Conservation (phyloP, 1,284 basidiomycete genomes). For the Phellopilus nigrolimitatus region DNA sequence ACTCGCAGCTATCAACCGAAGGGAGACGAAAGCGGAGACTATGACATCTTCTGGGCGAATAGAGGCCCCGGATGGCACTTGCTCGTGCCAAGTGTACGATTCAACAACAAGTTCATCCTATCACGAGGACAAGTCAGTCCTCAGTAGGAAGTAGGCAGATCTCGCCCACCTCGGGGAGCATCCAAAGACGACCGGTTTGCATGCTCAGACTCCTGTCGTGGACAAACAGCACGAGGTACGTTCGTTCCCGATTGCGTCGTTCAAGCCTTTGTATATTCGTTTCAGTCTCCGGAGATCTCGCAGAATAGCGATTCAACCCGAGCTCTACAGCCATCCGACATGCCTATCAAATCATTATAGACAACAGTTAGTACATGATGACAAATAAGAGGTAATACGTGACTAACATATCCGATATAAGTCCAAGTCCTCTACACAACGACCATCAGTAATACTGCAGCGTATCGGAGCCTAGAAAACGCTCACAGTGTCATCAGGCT, state of each 20-base stretch:
- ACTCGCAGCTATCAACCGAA: conserved; percentile 71
- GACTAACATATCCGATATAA: conserved; percentile 73
- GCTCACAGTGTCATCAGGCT: conserved; percentile 67
- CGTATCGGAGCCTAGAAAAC: conserved; percentile 4
- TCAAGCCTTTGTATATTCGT: conserved; percentile 59
- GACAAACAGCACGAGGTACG: conserved; percentile 77
- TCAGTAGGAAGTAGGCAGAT: not conserved
- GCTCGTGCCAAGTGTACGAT: conserved; percentile 64
- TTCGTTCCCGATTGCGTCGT: conserved; percentile 75
- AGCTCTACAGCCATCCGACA: conserved; percentile 82
- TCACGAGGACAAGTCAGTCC: conserved; percentile 14
- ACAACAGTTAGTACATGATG: conserved; percentile 21
- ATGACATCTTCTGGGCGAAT: conserved; percentile 75
- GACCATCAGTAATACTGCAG: not conserved
- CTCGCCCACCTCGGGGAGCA: conserved; percentile 61
- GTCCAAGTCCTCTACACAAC: conserved; percentile 66
- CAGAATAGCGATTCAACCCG: conserved; percentile 62
- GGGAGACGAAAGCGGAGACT: conserved; percentile 65
- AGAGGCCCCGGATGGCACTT: conserved; percentile 37
- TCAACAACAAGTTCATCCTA: conserved; percentile 64
- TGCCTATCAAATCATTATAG: conserved; percentile 41
- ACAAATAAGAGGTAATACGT: conserved; percentile 19
- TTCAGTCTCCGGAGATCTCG: conserved; percentile 51
- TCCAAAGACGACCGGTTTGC: conserved; percentile 79
- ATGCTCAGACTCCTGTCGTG: conserved; percentile 79